Evolutionary conservation across 768 basidiomycete genomes (phyloP), one percentile per base, ranked within the genome.

Genomic region (Strobilomyces echinocephalus): DNA sequence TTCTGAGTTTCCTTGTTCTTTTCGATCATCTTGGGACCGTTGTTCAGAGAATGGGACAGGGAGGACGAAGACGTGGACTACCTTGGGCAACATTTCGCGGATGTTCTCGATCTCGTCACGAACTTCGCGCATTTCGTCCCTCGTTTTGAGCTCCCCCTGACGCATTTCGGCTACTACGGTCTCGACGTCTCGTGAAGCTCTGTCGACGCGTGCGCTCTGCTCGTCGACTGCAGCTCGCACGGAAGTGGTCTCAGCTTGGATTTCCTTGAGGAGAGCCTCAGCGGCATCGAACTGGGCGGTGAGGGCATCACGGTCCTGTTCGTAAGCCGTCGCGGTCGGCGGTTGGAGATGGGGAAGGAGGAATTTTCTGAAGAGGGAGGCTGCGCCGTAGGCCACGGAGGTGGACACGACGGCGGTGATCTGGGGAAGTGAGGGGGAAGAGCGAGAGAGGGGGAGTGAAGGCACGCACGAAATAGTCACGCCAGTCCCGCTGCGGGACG

Each of bases 331-430:
- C 3, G 85, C 78, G 0, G 84, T 80, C 4, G 97, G 95, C 1
- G 97, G 95, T 66, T 81, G 82, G 7, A 99, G 82, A 69, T 97
- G 91, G 0, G 97, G 97, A 6, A 90, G 70, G 16, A 99, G 75
- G 69, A 88, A 94, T 83, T 94, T 97, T 87, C 83, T 83, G 64
- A 93, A 92, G 41, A 97, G 69, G 2, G 91, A 76, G 26, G 85
- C 73, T 12, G 90, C 84, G 5, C 91, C 88, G 66, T 91, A 97
- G 8, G 84, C 80, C 6, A 95, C 72, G 7, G 87, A 81, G 1
- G 95, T 94, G 39, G 94, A 94, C 16, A 98, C 76, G 33, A 97
- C 87, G 12, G 88, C 86, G 67, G 95, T 91, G 63, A 99, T 95
- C 95, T 97, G 65, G 8, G 18, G 26, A 33, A 31, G 14, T 55